Evolutionary conservation across 2,329 filamentous ascomycete genomes (phyloP), one percentile per base, ranked within the genome.

Genomic region (Phialemoniopsis sp.): DNA sequence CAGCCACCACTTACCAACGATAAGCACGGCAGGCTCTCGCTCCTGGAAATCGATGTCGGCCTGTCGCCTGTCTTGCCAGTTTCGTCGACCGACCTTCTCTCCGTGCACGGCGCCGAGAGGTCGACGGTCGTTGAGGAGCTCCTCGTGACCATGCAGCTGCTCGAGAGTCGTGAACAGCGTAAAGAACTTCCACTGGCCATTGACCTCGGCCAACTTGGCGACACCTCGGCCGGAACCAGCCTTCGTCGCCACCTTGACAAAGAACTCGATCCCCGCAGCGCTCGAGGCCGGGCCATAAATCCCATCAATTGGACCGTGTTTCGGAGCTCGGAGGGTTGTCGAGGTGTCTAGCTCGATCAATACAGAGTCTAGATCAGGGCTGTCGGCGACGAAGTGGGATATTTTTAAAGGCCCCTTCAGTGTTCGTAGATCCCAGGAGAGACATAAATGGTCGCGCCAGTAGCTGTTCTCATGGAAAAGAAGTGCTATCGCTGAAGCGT

Each of bases 151-250:
- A 5, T 64, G 72, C 6, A 87, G 46, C 29, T 74, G 68, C 2
- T 67, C 52, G 5, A 87, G 60, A 0, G 68, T 64, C 0, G 82
- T 86, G 50, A 78, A 85, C 0, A 87, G 49, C 2, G 78, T 81
- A 45, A 78, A 83, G 1, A 78, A 72, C 52, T 79, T 82, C 80
- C 80, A 86, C 3, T 42, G 29, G 3, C 56, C 58, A 1, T 56
- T 58, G 1, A 57, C 55, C 36, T 66, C 59, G 0, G 69, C 63
- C 1, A 86, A 54, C 4, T 77, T 64, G 0, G 75, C 64, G 2
- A 85, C 47, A 2, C 82, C 83, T 2, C 67, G 58, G 0, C 80
- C 84, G 0, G 49, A 47, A 0, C 82, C 82, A 2, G 76, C 48
- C 5, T 64, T 59, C 0, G 76, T 82, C 3, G 73, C 64, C 15